Conservation (phyloP, 176 grass and related monocot genomes). For the Raddia distichophylla region DNA sequence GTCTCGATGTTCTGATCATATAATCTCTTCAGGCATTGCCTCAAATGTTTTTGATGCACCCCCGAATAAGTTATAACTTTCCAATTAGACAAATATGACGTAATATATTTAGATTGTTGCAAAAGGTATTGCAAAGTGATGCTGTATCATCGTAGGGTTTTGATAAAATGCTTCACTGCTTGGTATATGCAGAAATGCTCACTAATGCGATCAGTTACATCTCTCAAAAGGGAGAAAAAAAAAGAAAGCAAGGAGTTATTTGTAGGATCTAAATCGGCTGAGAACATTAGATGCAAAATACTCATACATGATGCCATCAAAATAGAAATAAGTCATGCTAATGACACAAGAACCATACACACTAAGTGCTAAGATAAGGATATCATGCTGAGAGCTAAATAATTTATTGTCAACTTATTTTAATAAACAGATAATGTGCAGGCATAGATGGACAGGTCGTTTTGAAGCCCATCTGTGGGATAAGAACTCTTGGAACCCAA, state of each 20-base stretch:
- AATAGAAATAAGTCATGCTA: background rate
- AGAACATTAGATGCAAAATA: background rate
- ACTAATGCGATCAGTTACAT: background rate
- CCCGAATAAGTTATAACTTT: background rate
- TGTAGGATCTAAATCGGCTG: background rate
- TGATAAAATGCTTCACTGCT: background rate
- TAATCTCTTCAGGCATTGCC: background rate
- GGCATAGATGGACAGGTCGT: conserved; percentile 44
- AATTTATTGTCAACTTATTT: background rate
- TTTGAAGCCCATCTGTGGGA: conserved; percentile 50
- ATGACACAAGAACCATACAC: background rate
- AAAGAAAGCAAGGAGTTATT: background rate
- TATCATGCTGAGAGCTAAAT: background rate
- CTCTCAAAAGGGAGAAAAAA: background rate
- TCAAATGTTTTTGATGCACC: background rate
- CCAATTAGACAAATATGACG: background rate
- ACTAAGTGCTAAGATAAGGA: background rate
- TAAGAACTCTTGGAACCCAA: conserved; percentile 45
- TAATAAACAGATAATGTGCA: background rate
- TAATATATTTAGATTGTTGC: background rate
- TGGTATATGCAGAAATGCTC: background rate
- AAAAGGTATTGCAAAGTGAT: background rate
- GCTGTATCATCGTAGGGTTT: background rate
- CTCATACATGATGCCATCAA: background rate
- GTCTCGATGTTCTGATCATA: background rate